phyloP scores from a whole-genome alignment of 2,329 filamentous ascomycete genomes.

The Colletotrichum sp. region DNA sequence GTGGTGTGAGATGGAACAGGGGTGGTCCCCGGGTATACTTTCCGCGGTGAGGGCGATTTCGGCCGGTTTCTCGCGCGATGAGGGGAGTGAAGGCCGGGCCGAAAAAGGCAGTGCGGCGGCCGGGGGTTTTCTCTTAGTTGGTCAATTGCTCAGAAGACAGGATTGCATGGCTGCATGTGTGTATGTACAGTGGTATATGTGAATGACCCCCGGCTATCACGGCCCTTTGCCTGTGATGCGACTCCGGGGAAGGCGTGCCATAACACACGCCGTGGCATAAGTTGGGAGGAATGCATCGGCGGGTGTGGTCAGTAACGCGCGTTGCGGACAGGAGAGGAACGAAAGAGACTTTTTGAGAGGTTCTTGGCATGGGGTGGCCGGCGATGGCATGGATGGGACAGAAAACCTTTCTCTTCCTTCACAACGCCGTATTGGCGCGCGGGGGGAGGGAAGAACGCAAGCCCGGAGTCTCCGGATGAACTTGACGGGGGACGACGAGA shows the following conservation, averaged over 20 bases:
- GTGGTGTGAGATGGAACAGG: not conserved
- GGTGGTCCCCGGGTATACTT: not conserved
- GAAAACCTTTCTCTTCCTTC: not conserved
- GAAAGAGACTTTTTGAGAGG: not conserved
- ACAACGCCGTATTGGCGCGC: not conserved
- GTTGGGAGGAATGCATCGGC: not conserved
- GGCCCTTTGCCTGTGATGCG: not conserved
- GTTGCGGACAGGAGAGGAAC: not conserved
- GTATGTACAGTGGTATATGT: not conserved
- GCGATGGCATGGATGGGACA: not conserved
- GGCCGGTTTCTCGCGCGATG: not conserved
- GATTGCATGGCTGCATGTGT: not conserved
- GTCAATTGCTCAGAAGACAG: not conserved
- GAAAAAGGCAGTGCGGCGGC: not conserved
- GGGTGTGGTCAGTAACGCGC: not conserved
- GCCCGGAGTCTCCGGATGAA: conserved; percentile 2
- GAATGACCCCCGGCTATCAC: not conserved
- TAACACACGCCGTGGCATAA: not conserved
- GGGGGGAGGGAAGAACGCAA: not conserved
- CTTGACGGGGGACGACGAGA: not conserved
- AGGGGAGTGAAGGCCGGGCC: not conserved
- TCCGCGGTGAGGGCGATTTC: not conserved
- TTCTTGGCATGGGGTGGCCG: not conserved
- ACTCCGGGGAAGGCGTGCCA: not conserved
- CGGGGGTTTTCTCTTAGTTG: not conserved